These are phyloP conservation scores for Camellia sinensis DNA, from an alignment of 148 eudicot species.

Conservation along the genomic window DNA sequence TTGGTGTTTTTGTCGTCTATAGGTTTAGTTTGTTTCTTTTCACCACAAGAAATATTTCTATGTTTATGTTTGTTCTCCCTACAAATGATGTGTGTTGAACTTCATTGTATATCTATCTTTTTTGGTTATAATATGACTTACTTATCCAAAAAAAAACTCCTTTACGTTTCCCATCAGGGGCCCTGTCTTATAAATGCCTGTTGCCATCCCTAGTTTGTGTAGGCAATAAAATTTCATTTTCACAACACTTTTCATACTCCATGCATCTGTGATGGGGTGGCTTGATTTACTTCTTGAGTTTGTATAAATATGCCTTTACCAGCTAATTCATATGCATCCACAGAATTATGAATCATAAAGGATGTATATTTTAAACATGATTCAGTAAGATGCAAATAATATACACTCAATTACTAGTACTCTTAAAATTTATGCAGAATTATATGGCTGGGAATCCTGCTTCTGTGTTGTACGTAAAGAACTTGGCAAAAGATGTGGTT, in stretches of 20 bases:
- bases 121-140: too few species aligned
- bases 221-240: background rate
- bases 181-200: background rate
- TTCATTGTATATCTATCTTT: too few species aligned
- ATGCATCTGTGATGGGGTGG: background rate
- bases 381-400: background rate
- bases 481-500: conserved; percentile 88
- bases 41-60: too few species aligned
- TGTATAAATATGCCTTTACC: background rate
- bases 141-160: too few species aligned
- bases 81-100: too few species aligned
- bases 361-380: background rate
- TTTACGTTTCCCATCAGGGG: too few species aligned
- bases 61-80: too few species aligned
- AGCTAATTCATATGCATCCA: conserved; percentile 6
- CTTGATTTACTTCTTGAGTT: background rate
- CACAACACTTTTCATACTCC: background rate
- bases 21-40: too few species aligned
- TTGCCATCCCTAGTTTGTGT: background rate
- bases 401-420: background rate
- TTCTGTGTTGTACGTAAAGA: conserved; percentile 74
- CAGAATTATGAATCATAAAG: background rate
- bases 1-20: too few species aligned
- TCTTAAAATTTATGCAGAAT: conserved; percentile 45
- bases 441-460: conserved; percentile 85